These are phyloP conservation scores for Phellinidium pouzarii DNA, from an alignment of 1,284 basidiomycete species.

Conservation along the genomic window DNA sequence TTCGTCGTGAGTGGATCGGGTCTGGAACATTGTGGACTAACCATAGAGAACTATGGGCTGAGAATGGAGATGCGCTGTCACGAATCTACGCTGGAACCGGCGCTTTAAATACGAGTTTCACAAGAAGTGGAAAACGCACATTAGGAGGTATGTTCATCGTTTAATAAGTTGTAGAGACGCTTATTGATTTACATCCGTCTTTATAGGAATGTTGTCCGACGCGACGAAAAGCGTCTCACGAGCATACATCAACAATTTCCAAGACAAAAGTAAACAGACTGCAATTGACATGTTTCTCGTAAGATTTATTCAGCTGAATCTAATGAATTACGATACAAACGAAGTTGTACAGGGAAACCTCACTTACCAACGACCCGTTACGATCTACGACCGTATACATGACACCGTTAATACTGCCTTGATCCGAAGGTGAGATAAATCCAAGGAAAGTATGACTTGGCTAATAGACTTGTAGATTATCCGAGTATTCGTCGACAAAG, in stretches of 20 bases:
- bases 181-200: conserved; percentile 12
- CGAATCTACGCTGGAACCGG: conserved; percentile 97
- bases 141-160: conserved; percentile 51
- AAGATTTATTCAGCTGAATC: conserved; percentile 23
- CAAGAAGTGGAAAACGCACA: conserved; percentile 89
- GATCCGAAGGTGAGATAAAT: conserved; percentile 45
- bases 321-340: neutral
- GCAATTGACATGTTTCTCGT: conserved; percentile 96
- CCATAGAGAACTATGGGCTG: conserved; percentile 94
- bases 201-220: conserved; percentile 80
- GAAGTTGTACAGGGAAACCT: conserved; percentile 70
- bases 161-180: neutral
- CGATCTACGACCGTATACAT: conserved; percentile 91
- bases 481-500: conserved; percentile 82
- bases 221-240: conserved; percentile 94
- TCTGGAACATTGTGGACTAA: conserved; percentile 72
- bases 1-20: conserved; percentile 69
- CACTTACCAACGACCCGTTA: conserved; percentile 80
- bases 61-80: conserved; percentile 87
- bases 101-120: conserved; percentile 93
- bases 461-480: conserved; percentile 39
- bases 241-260: conserved; percentile 98
- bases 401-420: conserved; percentile 76
- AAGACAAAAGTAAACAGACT: conserved; percentile 90
- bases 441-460: conserved; percentile 13